Conservation (phyloP, 768 basidiomycete species). For the Tylopilus rubrobrunneus region DNA sequence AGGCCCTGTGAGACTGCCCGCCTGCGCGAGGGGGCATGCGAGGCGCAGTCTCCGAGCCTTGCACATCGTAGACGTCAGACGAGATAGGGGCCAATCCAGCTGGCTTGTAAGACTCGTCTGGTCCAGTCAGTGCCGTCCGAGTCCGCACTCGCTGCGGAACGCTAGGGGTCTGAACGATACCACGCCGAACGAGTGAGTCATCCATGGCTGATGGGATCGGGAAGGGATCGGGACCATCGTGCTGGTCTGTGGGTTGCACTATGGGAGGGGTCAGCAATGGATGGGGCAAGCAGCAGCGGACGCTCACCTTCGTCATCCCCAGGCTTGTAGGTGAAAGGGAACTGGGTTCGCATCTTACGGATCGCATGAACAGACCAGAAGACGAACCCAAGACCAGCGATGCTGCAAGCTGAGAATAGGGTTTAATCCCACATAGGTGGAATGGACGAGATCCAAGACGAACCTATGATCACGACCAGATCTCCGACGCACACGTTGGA, state of each 20-base stretch:
- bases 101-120: not conserved
- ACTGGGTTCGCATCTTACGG: slow-evolving; percentile 15
- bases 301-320: slow-evolving; percentile 1
- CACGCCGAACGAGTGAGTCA: not conserved
- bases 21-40: not conserved
- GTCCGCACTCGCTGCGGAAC: slow-evolving; percentile 8
- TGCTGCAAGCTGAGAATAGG: slow-evolving; percentile 10
- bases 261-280: not conserved
- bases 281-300: not conserved
- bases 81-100: not conserved
- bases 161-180: slow-evolving; percentile 3
- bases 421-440: not conserved
- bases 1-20: not conserved
- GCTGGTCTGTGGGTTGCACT: not conserved
- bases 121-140: slow-evolving; percentile 2
- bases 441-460: not conserved
- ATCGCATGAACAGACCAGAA: slow-evolving; percentile 20
- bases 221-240: slow-evolving; percentile 3
- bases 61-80: not conserved
- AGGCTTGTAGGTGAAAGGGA: slow-evolving; percentile 1
- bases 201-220: not conserved
- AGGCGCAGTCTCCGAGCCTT: not conserved
- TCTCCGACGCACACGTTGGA: slow-evolving; percentile 23
- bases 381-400: slow-evolving; percentile 19
- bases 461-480: slow-evolving; percentile 22